A percentile compares a stretch with the other conserved stretches of the same genome.
phyloP scores from a whole-genome alignment of 345 rosid species.

The Eucalyptus cloeziana region DNA sequence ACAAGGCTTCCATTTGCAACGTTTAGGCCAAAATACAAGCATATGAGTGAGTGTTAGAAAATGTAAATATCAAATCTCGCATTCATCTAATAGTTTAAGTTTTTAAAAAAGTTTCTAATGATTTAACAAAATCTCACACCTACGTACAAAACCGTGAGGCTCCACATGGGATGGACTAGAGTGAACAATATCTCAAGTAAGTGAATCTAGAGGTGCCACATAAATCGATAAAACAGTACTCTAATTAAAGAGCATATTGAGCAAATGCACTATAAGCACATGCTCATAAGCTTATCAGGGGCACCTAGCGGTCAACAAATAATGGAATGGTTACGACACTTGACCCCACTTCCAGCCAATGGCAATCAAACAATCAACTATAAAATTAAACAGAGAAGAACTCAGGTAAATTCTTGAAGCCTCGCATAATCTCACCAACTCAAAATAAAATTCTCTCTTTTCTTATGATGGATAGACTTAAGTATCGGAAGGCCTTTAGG shows the following conservation, averaged over 20 bases:
- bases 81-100: too few species aligned
- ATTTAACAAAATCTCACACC: too few species aligned
- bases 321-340: background rate
- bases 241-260: rapidly evolving
- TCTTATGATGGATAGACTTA: background rate
- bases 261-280: too few species aligned
- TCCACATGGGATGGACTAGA: rapidly evolving
- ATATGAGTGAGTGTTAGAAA: too few species aligned
- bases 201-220: rapidly evolving
- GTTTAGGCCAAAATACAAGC: too few species aligned
- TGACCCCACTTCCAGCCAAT: background rate
- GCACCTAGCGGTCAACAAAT: too few species aligned
- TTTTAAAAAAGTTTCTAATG: too few species aligned
- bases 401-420: background rate
- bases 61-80: too few species aligned
- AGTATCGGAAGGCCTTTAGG: background rate
- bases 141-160: rapidly evolving
- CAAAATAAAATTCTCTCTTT: background rate
- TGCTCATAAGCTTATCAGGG: too few species aligned
- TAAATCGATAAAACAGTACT: too few species aligned
- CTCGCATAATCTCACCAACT: background rate
- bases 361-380: background rate
- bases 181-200: too few species aligned
- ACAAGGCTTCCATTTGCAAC: too few species aligned
- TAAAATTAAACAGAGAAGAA: background rate